Base-by-base conservation (phyloP, 768 basidiomycete species). In the Udeniomyces megalosporus region DNA sequence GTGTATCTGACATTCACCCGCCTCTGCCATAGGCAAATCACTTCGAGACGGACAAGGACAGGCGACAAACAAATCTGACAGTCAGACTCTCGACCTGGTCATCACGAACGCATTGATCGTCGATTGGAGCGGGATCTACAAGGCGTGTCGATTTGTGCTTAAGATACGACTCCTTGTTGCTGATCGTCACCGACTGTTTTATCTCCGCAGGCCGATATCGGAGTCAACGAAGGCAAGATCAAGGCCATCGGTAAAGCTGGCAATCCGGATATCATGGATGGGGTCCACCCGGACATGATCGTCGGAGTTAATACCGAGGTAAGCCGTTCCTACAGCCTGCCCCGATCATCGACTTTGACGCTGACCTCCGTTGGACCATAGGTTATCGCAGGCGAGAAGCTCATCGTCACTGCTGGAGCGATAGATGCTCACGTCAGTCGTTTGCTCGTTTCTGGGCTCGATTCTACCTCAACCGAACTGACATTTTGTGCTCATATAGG, bases 11-110 rank as follows among this genome's bases (percentile, higher is more conserved):
- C n/a, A n/a, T 44, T 17, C 15, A 15, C 29, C 8, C 31, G 38
- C 26, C 2, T 31, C 42, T 2, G 11, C 45, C 15, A 6, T 66
- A 88, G 88, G 91, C 20, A 96, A 97, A 75, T 81, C 84, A 1
- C 86, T 97, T 56, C 84, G 93, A 26, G 95, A 97, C 69, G 95
- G 95, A 5, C 93, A 95, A 86, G 95, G 92, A 8, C 92, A 97
- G 71, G 84, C 84, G 0, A 86, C 85, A 1, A 82, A 86, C 66
- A 76, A 82, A 14, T 77, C 80, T 0, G 80, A 85, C 10, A 67
- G 69, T 0, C 83, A 87, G 52, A 79, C 83, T 0, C 80, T 97
- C 50, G 93, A 99, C 71, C 80, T 95, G 26, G 84, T 96, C 61
- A 90, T 99, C 71, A 97, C 90, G 46, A 97, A 95, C 70, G 90